Conservation (phyloP, 2,329 filamentous ascomycete genomes). For the Macroventuria anomochaeta region DNA sequence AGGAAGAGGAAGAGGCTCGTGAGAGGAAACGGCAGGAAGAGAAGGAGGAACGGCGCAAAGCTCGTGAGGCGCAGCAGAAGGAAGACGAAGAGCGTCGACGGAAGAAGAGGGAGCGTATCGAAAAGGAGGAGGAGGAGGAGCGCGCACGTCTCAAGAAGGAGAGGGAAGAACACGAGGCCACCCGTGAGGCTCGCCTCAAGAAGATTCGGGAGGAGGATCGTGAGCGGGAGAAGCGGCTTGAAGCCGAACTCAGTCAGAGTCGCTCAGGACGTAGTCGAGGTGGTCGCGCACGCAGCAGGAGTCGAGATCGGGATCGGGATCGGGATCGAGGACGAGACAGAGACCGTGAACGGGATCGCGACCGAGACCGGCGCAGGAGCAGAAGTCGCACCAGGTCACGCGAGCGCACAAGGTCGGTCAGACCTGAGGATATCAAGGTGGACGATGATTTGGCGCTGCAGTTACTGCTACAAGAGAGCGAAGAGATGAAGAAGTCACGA, state of each 20-base stretch:
- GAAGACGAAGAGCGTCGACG: constrained; percentile 43
- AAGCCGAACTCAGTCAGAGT: constrained; percentile 60
- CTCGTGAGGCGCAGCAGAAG: constrained; percentile 39
- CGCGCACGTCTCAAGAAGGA: constrained; percentile 56
- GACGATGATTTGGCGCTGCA: constrained; percentile 48
- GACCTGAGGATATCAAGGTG: constrained; percentile 47
- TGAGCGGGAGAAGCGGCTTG: constrained; percentile 45
- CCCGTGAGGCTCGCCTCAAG: constrained; percentile 54
- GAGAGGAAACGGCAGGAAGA: constrained; percentile 56
- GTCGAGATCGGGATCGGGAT: constrained; percentile 33
- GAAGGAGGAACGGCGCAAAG: constrained; percentile 51
- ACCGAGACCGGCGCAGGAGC: constrained; percentile 31
- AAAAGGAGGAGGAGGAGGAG: constrained; percentile 58
- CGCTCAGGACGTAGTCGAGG: constrained; percentile 49
- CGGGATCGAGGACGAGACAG: constrained; percentile 35
- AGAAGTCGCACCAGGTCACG: constrained; percentile 31
- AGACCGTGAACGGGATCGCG: constrained; percentile 33
- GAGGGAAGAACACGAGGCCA: constrained; percentile 49
- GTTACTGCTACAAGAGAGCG: constrained; percentile 46
- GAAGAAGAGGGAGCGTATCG: constrained; percentile 37
- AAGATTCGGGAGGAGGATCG: constrained; percentile 43
- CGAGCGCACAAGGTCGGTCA: constrained; percentile 32
- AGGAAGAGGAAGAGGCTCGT: constrained; percentile 53
- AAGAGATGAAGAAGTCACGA: constrained; percentile 47
- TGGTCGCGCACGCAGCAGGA: constrained; percentile 38